Evolutionary conservation across 495 filamentous ascomycete genomes (phyloP), one percentile per base, ranked within the genome.

Genomic region (Xylaria curta): DNA sequence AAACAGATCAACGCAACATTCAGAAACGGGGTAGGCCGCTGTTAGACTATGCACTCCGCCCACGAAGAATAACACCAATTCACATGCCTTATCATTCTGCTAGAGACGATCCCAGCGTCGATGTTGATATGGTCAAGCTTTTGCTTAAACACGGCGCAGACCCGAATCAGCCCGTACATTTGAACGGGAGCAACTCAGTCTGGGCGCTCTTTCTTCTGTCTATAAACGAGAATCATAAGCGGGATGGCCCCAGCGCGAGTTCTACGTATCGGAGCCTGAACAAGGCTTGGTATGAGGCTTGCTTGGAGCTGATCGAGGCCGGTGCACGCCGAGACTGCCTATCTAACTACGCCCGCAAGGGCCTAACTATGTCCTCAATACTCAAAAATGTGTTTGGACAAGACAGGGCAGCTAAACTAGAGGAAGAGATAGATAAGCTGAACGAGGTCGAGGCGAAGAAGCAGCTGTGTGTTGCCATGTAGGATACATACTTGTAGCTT

Each of bases 1-100:
- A 26, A 19, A 40, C 36, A 46, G 40, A 64, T 38, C 61, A 15
- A 26, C 3, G 21, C 40, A 64, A 47, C n/a, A 64, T 64, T 8
- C 12, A 46, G 36, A 64, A 64, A 64, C 3, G 15, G 21, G 61
- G 61, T 9, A 47, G 62, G 44, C 62, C 62, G 15, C 28, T 65
- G 28, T n/a, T 65, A 17, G 62, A 65, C 24, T 65, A 65, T 28
- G 44, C 62, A 36, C 62, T 65, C 15, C 44, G 62, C 26, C 62
- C 28, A 51, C 44, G 24, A 12, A 65, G 44, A 28, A n/a, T 21
- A 21, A 65, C 62, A 10, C 62, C 44, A 21, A 31, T 51, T 12
- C 36, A 24, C 19, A 65, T 49, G 62, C 62, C 40, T 2, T 47
- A 51, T 44, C 44, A 49, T n/a, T 65, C 62, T 8, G 17, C 15